Evolutionary conservation across 2,329 filamentous ascomycete species (phyloP), one percentile per base, ranked within the genome.

Genomic region (Pseudogymnoascus destructans): DNA sequence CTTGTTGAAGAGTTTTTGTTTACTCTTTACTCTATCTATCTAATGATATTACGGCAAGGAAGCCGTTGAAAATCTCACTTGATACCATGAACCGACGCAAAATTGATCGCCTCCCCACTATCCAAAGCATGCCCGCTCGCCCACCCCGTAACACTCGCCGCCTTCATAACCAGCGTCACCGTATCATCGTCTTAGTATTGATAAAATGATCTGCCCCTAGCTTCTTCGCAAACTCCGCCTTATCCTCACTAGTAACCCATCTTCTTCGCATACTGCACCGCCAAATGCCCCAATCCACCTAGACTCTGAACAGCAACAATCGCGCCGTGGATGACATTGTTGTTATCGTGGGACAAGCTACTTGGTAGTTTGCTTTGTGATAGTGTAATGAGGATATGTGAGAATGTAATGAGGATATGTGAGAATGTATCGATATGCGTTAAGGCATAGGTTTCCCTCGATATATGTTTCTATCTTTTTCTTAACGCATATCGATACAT

Each of bases 271-370:
- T 85, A 91, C 68, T 90, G 86, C 27, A 91, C 82, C 0, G 86
- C 87, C 27, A 92, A 70, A 69, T 92, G 87, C 1, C 87, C 87
- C 0, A 91, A 76, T 1, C 87, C 88, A 56, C 89, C 83, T 2
- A 92, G 75, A 11, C 86, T 88, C 61, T 91, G 82, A 19, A 83
- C 67, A 19, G 79, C 80, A 0, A 82, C 76, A 0, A 77, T 61
- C n/a, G 70, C 73, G 8, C 79, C 79, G 59, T 77, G 75, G 66
- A 60, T 11, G 62, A 36, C 65, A 66, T 67, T 40, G 36, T n/a
- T 36, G n/a, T 5, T 36, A 17, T 33, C 7, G 15, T 13, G 7
- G 21, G 6, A 21, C 21, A 52, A 52, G 21, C 10, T 23, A 13
- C 25, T 23, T 13, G 17, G 42, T 30, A n/a, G 17, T 2, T 23